Evolutionary conservation across 306 rosid genomes (phyloP).

Genomic region (Cotoneaster glaucophyllus): DNA sequence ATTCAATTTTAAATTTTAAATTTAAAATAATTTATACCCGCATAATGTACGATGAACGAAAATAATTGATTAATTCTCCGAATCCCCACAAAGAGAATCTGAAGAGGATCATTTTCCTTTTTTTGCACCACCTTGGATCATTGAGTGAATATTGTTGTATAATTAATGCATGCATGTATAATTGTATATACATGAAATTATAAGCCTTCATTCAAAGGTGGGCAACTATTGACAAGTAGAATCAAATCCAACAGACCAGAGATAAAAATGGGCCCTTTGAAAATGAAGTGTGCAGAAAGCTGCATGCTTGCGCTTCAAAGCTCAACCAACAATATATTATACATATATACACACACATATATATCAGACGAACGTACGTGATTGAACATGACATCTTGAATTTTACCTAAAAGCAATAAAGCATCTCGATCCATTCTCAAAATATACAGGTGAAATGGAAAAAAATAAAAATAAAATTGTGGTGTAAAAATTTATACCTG

Average conservation of each 20-base stretch:
- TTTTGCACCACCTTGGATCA: neutral
- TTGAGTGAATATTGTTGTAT: neutral
- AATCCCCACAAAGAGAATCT: accelerated
- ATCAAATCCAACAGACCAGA: slow-evolving; percentile 1
- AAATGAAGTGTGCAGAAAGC: neutral
- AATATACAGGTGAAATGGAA: neutral
- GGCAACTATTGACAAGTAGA: slow-evolving; percentile 8
- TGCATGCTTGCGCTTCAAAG: neutral
- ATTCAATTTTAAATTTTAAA: too few species aligned
- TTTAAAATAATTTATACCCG: too few species aligned
- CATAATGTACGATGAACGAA: accelerated
- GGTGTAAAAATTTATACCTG: neutral
- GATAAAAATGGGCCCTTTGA: neutral
- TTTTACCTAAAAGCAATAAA: neutral
- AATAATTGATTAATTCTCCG: accelerated
- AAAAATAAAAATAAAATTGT: neutral
- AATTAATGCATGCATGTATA: neutral
- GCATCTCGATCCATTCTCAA: neutral
- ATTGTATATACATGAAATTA: neutral
- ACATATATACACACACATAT: too few species aligned
- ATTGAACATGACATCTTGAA: slow-evolving; percentile 8
- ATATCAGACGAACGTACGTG: neutral
- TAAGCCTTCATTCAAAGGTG: slow-evolving; percentile 10
- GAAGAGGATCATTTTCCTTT: too few species aligned
- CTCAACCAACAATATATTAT: neutral